Evolutionary conservation across 306 rosid species (phyloP), one percentile per base, ranked within the genome.

Genomic region (Sindora glabra): DNA sequence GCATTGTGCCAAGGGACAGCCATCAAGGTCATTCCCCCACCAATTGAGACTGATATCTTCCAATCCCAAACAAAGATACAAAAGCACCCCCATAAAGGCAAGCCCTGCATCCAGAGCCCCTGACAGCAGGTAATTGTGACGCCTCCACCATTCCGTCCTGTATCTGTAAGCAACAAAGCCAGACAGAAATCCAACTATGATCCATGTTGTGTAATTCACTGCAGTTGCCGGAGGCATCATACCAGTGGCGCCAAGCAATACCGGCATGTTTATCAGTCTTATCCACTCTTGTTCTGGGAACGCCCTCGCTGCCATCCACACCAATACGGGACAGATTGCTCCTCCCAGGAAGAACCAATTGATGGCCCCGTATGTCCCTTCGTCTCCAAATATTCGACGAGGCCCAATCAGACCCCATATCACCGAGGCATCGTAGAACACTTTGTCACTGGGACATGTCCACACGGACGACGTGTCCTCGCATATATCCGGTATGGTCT

Each of bases 401-500:
- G 96, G 95, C 3, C 94, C 98, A 2, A 92, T 82, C 45, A 92
- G 49, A 23, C 96, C 98, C 98, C 98, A 92, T 12, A 92, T 80
- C 12, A 92, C 98, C 0, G 98, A 92, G 8, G 98, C 96, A 11
- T 92, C 98, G 12, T 88, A 92, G 74, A 92, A 92, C 3, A 92
- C 96, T 0, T 72, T 88, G 70, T 92, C 98, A 0, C 65, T 1
- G 1, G 96, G 98, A 46, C 98, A 92, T 0, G 92, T 85, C 98
- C 98, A 92, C 1, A 81, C 77, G 0, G 95, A 81, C 34, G 96
- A 74, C 7, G 82, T 67, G n/a, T 87, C 94, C 26, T 71, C 23
- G 67, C 96, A 92, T 74, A 92, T 92, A 62, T 82, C 85, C 0
- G 95, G 92, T 49, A 92, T 92, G 48, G 78, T 81, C 48, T 81